phyloP scores from a whole-genome alignment of 768 basidiomycete genomes.

The Hortiboletus campestris region DNA sequence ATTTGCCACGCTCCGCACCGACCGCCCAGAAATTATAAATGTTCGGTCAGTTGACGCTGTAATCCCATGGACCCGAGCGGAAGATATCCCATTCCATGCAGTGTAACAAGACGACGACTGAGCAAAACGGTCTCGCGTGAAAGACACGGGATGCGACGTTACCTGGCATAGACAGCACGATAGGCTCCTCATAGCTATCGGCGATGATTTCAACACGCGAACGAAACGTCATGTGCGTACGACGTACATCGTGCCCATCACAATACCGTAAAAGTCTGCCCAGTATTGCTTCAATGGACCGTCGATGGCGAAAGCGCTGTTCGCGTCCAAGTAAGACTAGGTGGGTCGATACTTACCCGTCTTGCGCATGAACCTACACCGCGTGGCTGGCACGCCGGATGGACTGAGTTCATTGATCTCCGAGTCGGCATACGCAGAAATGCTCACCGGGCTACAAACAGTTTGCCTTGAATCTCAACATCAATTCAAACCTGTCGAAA shows the following conservation, averaged over 20 bases:
- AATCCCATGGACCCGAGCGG: neutral
- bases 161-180: slow-evolving; percentile 48
- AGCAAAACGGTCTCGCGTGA: neutral
- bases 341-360: neutral
- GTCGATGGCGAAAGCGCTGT: slow-evolving; percentile 51
- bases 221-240: neutral
- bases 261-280: slow-evolving; percentile 53
- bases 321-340: neutral
- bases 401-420: neutral
- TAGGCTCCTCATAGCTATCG: slow-evolving; percentile 66
- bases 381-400: slow-evolving; percentile 14
- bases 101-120: neutral
- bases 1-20: neutral
- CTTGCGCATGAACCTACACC: slow-evolving; percentile 6
- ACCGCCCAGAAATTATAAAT: neutral
- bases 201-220: neutral
- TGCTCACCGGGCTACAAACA: slow-evolving; percentile 4
- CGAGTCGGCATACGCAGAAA: slow-evolving; percentile 7
- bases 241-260: slow-evolving; percentile 61
- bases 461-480: slow-evolving; percentile 1
- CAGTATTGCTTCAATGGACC: slow-evolving; percentile 54
- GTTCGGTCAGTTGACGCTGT: neutral
- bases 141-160: neutral
- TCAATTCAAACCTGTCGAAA: neutral
- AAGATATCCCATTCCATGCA: slow-evolving; percentile 52